Conservation (phyloP, 2,329 filamentous ascomycete genomes). For the Escovopsis sp. region DNA sequence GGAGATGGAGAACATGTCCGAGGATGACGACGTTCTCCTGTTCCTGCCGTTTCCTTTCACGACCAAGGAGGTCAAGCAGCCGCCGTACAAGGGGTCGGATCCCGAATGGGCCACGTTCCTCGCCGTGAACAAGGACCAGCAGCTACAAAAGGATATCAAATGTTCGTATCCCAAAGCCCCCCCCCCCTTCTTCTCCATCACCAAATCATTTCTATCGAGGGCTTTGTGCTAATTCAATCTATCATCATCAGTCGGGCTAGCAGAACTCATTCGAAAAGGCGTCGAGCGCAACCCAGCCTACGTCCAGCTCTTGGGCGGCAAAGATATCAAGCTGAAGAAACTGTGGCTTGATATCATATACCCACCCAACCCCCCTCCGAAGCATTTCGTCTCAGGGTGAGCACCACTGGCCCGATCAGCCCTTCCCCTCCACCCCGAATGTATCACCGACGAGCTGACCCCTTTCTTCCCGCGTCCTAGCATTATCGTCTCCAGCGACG, state of each 20-base stretch:
- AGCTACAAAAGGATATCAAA: conserved; percentile 32
- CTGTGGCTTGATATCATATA: conserved; percentile 49
- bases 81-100: conserved; percentile 39
- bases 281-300: conserved; percentile 27
- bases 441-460: too few relatives aligned
- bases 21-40: conserved; percentile 28
- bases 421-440: too few relatives aligned
- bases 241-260: conserved; percentile 14
- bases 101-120: conserved; percentile 51
- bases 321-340: conserved; percentile 31
- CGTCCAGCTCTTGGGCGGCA: conserved; percentile 30
- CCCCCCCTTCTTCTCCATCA: neutral
- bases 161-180: conserved; percentile 18
- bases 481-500: conserved; percentile 34
- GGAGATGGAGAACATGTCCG: conserved; percentile 25
- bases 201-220: neutral
- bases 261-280: conserved; percentile 19
- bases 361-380: conserved; percentile 42
- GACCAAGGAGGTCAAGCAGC: conserved; percentile 30
- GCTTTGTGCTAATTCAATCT: neutral
- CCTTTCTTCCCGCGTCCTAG: conserved; percentile 16
- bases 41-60: conserved; percentile 52
- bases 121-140: conserved; percentile 38
- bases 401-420: neutral
- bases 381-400: conserved; percentile 46